phyloP scores from a whole-genome alignment of 768 basidiomycete species.

The Coprinopsis cinerea region DNA sequence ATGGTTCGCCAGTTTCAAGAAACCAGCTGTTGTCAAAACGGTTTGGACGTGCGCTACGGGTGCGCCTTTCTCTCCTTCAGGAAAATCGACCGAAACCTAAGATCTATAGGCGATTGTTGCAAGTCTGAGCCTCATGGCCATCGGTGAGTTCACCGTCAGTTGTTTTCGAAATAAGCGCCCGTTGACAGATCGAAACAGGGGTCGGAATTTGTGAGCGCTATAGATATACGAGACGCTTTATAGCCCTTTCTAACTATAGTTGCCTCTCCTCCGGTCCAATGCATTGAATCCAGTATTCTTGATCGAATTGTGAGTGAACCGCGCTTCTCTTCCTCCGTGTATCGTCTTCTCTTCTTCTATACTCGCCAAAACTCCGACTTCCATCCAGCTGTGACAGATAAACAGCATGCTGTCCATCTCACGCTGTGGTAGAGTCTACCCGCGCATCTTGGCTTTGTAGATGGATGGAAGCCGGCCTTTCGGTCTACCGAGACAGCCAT shows the following conservation, averaged over 20 bases:
- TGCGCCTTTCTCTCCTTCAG: neutral
- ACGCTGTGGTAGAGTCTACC: too few species aligned
- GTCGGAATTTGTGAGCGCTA: slow-evolving; percentile 8
- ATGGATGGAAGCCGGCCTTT: too few species aligned
- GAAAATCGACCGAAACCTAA: neutral
- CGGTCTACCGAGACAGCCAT: too few species aligned
- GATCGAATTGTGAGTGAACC: slow-evolving; percentile 1
- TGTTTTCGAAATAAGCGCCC: neutral
- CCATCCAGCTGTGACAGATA: neutral
- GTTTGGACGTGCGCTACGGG: slow-evolving; percentile 5
- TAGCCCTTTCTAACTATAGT: neutral
- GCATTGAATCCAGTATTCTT: neutral
- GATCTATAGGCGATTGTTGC: slow-evolving; percentile 3
- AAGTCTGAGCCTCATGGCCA: slow-evolving; percentile 1
- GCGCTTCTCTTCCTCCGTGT: neutral
- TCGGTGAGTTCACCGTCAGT: neutral
- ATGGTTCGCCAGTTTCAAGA: slow-evolving; percentile 1
- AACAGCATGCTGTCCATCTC: too few species aligned
- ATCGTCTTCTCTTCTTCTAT: neutral
- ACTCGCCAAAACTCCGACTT: neutral
- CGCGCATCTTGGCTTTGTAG: too few species aligned
- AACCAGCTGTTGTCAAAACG: slow-evolving; percentile 2
- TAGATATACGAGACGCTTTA: too few species aligned
- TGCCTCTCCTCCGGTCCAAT: neutral
- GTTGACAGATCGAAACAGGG: neutral